These are phyloP conservation scores for Ophiostoma montium DNA, from an alignment of 2,329 filamentous ascomycete genomes.

Conservation along the genomic window DNA sequence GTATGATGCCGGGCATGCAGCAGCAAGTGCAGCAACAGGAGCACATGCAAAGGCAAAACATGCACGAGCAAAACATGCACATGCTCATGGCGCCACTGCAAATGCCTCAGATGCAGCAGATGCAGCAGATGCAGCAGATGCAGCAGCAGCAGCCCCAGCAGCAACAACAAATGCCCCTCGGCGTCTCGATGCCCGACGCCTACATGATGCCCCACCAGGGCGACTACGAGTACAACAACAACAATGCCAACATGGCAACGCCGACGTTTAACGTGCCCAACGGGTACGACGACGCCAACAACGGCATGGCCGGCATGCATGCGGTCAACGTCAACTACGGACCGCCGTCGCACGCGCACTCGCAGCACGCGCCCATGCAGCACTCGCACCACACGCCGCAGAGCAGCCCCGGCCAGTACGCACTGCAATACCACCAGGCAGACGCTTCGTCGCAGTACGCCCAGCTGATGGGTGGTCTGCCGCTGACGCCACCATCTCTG, in stretches of 20 bases:
- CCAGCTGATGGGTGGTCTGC: slow-evolving; percentile 19
- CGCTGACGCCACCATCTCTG: slow-evolving; percentile 13
- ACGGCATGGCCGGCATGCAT: background rate
- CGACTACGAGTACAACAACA: background rate
- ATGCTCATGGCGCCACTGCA: no score
- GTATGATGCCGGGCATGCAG: no score
- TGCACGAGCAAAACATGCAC: no score
- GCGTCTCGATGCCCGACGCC: background rate
- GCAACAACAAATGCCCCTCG: slow-evolving; percentile 1
- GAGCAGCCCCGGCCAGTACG: slow-evolving; percentile 5
- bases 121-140: background rate
- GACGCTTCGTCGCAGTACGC: background rate
- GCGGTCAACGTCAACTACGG: slow-evolving; percentile 4
- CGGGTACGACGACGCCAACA: background rate
- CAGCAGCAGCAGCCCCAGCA: no score
- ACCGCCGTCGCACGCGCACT: background rate
- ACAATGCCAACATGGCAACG: slow-evolving; percentile 1
- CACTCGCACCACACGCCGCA: slow-evolving; percentile 5
- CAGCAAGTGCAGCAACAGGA: no score
- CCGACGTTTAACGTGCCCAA: background rate
- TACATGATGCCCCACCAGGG: slow-evolving; percentile 4
- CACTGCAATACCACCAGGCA: background rate
- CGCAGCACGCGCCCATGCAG: slow-evolving; percentile 5
- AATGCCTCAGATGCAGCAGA: no score
- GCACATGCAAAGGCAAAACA: no score